Evolutionary conservation across 805 yeast genomes (phyloP), one percentile per base, ranked within the genome.

Genomic region (Kuraishia capsulata): DNA sequence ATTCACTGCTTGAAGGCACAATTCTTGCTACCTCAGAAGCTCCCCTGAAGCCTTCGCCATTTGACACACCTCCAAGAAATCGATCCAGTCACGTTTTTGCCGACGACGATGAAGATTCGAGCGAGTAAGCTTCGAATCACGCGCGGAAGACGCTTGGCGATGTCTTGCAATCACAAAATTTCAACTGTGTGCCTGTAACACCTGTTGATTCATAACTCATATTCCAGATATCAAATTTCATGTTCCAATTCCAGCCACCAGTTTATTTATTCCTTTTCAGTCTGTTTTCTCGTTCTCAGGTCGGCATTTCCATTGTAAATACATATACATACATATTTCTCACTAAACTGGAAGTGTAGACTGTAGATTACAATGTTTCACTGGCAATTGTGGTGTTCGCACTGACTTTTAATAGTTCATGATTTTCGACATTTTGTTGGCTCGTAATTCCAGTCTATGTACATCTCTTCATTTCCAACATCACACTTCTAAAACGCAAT

Each of bases 61-160:
- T 44, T 33, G 48, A 44, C 9, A 47, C 51, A 6, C 50, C 54
- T 10, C 51, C 50, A 13, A 42, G 51, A 36, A 9, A 14, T 17
- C 9, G 26, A 11, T 23, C 26, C 26, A 23, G 26, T 11, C 26
- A 23, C 11, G 26, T 23, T 8, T 23, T 23, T 11, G 26, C 11
- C 10, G 11, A 11, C 26, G 26, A 23, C 26, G 26, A 23, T 11
- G 26, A 23, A 11, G 26, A n/a, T n/a, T n/a, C n/a, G n/a, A n/a
- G n/a, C n/a, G n/a, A n/a, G n/a, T n/a, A n/a, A n/a, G n/a, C n/a
- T n/a, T n/a, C n/a, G n/a, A n/a, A n/a, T n/a, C n/a, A n/a, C n/a
- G n/a, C n/a, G n/a, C n/a, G n/a, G n/a, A n/a, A n/a, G n/a, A n/a
- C n/a, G n/a, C n/a, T n/a, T n/a, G n/a, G n/a, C n/a, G n/a, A n/a